Evolutionary conservation across 768 basidiomycete species (phyloP).

Genomic region (Tubosaeta sp.): DNA sequence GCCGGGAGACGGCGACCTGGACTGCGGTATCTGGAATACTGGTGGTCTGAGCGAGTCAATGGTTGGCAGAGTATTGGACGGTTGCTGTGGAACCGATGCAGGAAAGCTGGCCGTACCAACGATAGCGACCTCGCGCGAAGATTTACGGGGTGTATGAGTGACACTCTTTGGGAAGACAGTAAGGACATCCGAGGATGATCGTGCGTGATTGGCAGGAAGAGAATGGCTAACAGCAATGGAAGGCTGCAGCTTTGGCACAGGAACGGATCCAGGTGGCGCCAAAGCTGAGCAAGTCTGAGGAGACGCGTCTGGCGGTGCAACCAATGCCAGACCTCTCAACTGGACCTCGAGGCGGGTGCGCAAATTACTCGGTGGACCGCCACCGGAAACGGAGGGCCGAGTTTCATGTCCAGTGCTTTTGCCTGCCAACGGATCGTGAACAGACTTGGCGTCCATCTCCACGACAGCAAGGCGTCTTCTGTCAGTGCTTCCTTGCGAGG

Average conservation of each 20-base stretch:
- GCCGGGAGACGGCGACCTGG: conserved; percentile 30
- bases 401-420: conserved; percentile 13
- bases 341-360: conserved; percentile 38
- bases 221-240: conserved; percentile 12
- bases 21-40: conserved; percentile 35
- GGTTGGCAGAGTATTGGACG: conserved; percentile 26
- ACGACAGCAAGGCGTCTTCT: conserved; percentile 66
- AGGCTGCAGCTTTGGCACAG: conserved; percentile 27
- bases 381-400: conserved; percentile 22
- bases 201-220: conserved; percentile 31
- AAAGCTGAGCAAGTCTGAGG: conserved; percentile 49
- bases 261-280: conserved; percentile 45
- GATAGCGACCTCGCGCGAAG: conserved; percentile 49
- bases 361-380: conserved; percentile 28
- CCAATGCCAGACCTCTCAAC: conserved; percentile 51
- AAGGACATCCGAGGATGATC: conserved; percentile 48
- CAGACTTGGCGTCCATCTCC: conserved; percentile 43
- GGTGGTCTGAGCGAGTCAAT: conserved; percentile 33
- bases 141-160: conserved; percentile 40
- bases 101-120: conserved; percentile 41
- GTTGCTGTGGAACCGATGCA: conserved; percentile 26
- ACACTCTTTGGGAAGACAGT: conserved; percentile 23
- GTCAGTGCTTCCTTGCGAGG: conserved; percentile 58
- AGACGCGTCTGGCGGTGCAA: conserved; percentile 69
- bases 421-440: conserved; percentile 21